Percentiles rank a stretch among this genome's conserved stretches.
Conservation (phyloP, 441 rosid genomes). For the Syzygium syzygioides region DNA sequence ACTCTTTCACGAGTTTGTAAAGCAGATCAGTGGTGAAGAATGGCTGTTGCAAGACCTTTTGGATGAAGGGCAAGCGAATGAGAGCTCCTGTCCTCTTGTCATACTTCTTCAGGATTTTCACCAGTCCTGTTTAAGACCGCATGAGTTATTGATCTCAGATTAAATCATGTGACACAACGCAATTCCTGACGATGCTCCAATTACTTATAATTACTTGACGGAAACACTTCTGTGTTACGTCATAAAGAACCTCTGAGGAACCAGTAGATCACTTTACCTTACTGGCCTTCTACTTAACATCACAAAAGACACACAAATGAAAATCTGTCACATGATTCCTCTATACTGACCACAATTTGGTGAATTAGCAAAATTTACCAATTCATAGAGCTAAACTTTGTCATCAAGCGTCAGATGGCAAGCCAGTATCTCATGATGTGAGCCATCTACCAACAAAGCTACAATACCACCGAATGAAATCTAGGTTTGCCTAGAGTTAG, state of each 20-base stretch:
- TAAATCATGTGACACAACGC: background rate
- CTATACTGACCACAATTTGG: background rate
- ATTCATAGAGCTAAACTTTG: background rate
- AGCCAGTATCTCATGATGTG: background rate
- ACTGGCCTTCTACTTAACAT: background rate
- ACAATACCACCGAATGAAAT: background rate
- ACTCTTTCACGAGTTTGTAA: slow-evolving; percentile 50
- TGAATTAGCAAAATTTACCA: background rate
- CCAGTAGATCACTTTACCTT: background rate
- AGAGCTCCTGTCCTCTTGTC: slow-evolving; percentile 52
- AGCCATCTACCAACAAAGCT: background rate
- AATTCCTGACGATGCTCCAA: background rate
- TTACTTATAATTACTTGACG: background rate
- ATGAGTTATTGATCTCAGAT: background rate
- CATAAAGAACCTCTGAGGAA: background rate
- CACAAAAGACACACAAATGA: background rate
- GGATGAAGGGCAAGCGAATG: slow-evolving; percentile 40
- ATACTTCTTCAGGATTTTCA: slow-evolving; percentile 79
- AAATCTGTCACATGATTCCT: background rate
- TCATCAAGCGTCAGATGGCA: background rate
- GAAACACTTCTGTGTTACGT: background rate
- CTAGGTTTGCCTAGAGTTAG: background rate
- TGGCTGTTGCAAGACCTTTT: slow-evolving; percentile 60
- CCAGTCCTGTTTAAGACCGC: slow-evolving; percentile 32
- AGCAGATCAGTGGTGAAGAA: slow-evolving; percentile 69